Conservation (phyloP, 2,329 filamentous ascomycete species). For the Ceratocystis colombiana region DNA sequence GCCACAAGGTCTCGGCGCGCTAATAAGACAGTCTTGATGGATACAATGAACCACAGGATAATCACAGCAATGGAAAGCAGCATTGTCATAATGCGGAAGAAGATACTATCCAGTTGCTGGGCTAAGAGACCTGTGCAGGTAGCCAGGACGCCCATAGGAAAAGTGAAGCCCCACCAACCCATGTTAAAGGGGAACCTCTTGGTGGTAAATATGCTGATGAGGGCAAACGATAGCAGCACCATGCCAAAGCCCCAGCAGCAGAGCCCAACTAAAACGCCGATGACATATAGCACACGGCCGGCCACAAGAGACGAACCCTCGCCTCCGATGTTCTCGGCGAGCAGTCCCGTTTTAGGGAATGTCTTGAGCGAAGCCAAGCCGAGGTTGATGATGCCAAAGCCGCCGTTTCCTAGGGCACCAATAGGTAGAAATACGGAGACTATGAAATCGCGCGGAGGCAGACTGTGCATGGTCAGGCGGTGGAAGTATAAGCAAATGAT, state of each 20-base stretch:
- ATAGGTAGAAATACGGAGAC: constrained; percentile 59
- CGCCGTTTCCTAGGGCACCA: constrained; percentile 58
- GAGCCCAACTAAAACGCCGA: constrained; percentile 42
- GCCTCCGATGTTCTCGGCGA: constrained; percentile 28
- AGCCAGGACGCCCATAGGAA: constrained; percentile 38
- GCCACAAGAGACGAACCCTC: constrained; percentile 25
- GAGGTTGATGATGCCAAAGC: constrained; percentile 46
- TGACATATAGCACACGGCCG: constrained; percentile 48
- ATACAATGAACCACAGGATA: constrained; percentile 38
- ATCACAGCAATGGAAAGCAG: constrained; percentile 36
- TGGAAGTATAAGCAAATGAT: constrained; percentile 62
- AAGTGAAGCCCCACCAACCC: constrained; percentile 42
- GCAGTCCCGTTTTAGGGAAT: constrained; percentile 34
- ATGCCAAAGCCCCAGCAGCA: constrained; percentile 40
- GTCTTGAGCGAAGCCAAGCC: constrained; percentile 40
- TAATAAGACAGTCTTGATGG: constrained; percentile 33
- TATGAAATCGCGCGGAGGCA: constrained; percentile 57
- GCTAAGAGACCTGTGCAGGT: constrained; percentile 36
- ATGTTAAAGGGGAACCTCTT: constrained; percentile 39
- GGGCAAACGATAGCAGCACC: constrained; percentile 38
- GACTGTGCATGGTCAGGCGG: constrained; percentile 54
- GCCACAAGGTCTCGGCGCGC: constrained; percentile 27
- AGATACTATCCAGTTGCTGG: constrained; percentile 36
- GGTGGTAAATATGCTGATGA: constrained; percentile 36
- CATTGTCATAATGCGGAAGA: constrained; percentile 37